Conservation (phyloP, 768 basidiomycete species). For the Hericium coralloides region DNA sequence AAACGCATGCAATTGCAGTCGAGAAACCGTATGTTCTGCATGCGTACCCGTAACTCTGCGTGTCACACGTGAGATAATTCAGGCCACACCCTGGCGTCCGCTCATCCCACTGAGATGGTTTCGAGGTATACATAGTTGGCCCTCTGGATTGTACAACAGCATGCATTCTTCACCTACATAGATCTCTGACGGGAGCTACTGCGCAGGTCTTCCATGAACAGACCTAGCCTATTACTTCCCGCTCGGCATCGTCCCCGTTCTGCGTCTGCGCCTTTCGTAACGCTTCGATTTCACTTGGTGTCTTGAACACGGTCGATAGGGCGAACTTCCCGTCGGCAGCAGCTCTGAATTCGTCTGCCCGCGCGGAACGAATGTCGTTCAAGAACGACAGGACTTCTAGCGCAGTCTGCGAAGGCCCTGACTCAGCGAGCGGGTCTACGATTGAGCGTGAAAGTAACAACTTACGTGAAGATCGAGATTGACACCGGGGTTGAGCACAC, state of each 20-base stretch:
- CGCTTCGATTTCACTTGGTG: slow-evolving; percentile 36
- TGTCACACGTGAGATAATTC: too few relatives aligned
- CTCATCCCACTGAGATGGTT: too few relatives aligned
- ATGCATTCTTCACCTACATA: too few relatives aligned
- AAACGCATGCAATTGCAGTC: too few relatives aligned
- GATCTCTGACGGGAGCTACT: too few relatives aligned
- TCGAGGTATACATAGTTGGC: too few relatives aligned
- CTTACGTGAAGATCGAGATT: slow-evolving; percentile 41
- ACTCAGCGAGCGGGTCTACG: neutral
- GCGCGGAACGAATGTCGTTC: slow-evolving; percentile 36
- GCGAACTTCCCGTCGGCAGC: slow-evolving; percentile 45
- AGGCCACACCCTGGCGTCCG: too few relatives aligned
- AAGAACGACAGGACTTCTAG: slow-evolving; percentile 41
- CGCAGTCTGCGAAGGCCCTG: slow-evolving; percentile 37
- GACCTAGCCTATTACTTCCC: neutral
- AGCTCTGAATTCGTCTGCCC: slow-evolving; percentile 52
- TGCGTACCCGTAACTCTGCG: too few relatives aligned
- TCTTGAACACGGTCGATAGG: slow-evolving; percentile 61
- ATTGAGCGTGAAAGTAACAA: neutral
- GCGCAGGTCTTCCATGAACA: neutral
- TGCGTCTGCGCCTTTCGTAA: slow-evolving; percentile 14
- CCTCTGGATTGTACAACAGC: too few relatives aligned
- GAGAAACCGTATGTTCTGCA: too few relatives aligned
- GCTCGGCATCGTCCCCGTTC: slow-evolving; percentile 1
- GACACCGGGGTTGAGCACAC: slow-evolving; percentile 33